Conservation (phyloP, 768 basidiomycete species). For the Lentinula boryana region DNA sequence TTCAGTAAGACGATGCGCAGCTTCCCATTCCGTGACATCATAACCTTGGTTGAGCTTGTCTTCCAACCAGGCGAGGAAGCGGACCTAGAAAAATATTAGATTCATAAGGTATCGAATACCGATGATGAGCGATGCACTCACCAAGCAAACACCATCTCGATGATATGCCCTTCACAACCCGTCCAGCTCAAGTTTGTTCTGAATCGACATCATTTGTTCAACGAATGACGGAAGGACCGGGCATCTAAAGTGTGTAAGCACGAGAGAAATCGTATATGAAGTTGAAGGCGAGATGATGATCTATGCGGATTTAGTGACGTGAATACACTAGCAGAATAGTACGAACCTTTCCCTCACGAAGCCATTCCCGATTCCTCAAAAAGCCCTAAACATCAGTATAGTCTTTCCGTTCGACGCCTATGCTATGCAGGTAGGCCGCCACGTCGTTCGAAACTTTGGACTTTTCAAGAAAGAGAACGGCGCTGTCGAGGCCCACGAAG, state of each 20-base stretch:
- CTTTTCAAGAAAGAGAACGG: conserved; percentile 70
- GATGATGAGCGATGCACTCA: conserved; percentile 31
- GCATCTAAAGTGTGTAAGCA: conserved; percentile 79
- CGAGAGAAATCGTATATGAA: conserved; percentile 78
- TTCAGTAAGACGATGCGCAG: conserved; percentile 76
- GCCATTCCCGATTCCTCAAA: conserved; percentile 69
- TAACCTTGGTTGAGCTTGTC: conserved; percentile 69
- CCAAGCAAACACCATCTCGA: conserved; percentile 83
- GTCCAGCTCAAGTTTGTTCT: conserved; percentile 82
- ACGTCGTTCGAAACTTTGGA: conserved; percentile 59
- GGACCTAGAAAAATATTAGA: conserved; percentile 32
- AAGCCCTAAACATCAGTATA: conserved; percentile 82
- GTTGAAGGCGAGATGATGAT: conserved; percentile 68
- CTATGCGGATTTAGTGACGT: conserved; percentile 20
- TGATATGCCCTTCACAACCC: conserved; percentile 82
- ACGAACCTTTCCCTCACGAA: conserved; percentile 64
- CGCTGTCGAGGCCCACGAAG: conserved; percentile 54
- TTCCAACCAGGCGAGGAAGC: conserved; percentile 91
- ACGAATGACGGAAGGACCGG: conserved; percentile 66
- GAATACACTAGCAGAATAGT: background rate
- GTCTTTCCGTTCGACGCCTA: conserved; percentile 52
- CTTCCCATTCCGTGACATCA: conserved; percentile 89
- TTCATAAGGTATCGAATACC: conserved; percentile 4
- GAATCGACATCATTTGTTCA: conserved; percentile 77
- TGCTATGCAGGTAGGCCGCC: conserved; percentile 45